Conservation (phyloP, 2,329 filamentous ascomycete species). For the Cladosporium sp. region DNA sequence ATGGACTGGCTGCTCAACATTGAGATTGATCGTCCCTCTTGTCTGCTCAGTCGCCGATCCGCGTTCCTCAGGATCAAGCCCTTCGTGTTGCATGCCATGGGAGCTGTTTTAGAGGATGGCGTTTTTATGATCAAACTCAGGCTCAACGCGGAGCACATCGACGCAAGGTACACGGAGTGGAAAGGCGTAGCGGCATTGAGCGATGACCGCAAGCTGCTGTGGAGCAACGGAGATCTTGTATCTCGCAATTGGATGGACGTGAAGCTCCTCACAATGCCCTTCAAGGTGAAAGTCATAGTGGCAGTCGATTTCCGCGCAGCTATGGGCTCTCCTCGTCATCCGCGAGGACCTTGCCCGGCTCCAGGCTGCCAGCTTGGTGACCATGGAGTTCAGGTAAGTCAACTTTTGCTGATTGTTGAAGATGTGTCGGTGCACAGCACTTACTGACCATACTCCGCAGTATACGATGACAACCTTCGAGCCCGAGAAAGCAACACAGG, state of each 20-base stretch:
- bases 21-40: background rate
- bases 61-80: background rate
- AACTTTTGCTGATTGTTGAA: background rate
- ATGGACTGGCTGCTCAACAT: slow-evolving; percentile 1
- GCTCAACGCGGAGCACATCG: background rate
- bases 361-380: background rate
- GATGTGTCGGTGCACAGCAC: too few species aligned
- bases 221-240: background rate
- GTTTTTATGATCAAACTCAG: background rate
- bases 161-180: background rate
- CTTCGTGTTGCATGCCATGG: background rate
- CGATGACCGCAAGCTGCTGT: background rate
- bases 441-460: background rate
- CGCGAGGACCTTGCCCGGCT: background rate
- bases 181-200: background rate
- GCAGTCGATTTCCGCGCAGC: background rate
- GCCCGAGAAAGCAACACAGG: background rate
- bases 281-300: background rate
- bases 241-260: slow-evolving; percentile 3
- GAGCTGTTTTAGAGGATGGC: background rate
- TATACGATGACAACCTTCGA: background rate
- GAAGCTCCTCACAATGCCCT: slow-evolving; percentile 5
- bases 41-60: too few species aligned
- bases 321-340: background rate
- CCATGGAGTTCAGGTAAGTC: background rate